Conservation (phyloP, 2,329 filamentous ascomycete genomes). For the Fusarium anguioides region DNA sequence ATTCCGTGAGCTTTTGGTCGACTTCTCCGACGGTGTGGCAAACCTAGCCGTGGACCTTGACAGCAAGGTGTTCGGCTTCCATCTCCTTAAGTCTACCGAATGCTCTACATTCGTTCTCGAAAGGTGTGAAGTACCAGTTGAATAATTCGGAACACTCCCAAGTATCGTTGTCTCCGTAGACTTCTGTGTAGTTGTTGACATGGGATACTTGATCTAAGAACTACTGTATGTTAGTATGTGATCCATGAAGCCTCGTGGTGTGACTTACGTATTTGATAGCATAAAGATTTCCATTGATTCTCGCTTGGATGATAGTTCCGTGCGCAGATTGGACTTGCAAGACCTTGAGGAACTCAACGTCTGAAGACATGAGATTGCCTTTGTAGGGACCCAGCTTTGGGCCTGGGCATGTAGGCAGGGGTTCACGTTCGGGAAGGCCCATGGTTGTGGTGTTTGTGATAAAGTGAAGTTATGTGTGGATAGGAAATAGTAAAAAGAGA, state of each 20-base stretch:
- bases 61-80: background rate
- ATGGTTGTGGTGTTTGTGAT: background rate
- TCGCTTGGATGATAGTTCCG: background rate
- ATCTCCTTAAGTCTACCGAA: constrained; percentile 7
- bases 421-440: background rate
- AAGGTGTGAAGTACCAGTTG: constrained; percentile 3
- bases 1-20: background rate
- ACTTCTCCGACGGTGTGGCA: background rate
- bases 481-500: no score
- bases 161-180: background rate
- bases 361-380: background rate
- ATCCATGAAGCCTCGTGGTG: no score
- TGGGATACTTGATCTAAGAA: no score
- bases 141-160: constrained; percentile 1
- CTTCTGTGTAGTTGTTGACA: rapidly evolving
- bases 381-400: background rate
- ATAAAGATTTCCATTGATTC: background rate
- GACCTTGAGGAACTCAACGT: background rate
- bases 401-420: background rate
- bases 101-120: constrained; percentile 21
- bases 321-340: background rate
- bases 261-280: constrained; percentile 4
- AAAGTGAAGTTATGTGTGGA: no score
- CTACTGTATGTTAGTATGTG: background rate
- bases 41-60: constrained; percentile 19